These are phyloP conservation scores for Calonectria hawksworthii DNA, from an alignment of 2,329 filamentous ascomycete genomes.

Conservation along the genomic window DNA sequence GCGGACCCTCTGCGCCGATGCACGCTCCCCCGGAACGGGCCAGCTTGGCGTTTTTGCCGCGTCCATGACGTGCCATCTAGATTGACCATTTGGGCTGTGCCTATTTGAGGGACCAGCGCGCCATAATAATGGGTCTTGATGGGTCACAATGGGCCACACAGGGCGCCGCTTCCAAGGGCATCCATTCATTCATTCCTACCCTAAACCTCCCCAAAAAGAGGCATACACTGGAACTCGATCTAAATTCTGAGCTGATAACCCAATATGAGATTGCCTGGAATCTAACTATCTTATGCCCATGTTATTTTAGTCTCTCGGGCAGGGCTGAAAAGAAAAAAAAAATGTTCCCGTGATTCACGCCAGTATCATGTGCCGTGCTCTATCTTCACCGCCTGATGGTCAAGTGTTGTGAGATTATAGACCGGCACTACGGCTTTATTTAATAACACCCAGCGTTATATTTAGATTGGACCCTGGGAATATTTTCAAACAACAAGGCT, in stretches of 20 bases:
- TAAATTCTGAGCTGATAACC: background rate
- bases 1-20: background rate
- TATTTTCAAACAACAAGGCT: background rate
- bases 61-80: conserved; percentile 9
- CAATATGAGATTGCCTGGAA: background rate
- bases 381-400: background rate
- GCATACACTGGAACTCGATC: background rate
- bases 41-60: conserved; percentile 6
- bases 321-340: background rate
- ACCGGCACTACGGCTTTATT: background rate
- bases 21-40: conserved; percentile 8
- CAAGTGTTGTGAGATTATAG: conserved; percentile 1
- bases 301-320: background rate
- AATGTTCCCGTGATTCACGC: background rate
- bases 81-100: conserved; percentile 8
- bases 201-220: background rate
- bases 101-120: background rate
- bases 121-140: background rate
- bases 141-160: background rate
- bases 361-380: background rate
- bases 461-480: background rate
- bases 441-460: background rate
- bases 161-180: background rate
- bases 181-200: background rate
- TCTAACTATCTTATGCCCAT: background rate